phyloP scores from a whole-genome alignment of 108 stramenopile genomes.

The Cylindrotheca closterium region DNA sequence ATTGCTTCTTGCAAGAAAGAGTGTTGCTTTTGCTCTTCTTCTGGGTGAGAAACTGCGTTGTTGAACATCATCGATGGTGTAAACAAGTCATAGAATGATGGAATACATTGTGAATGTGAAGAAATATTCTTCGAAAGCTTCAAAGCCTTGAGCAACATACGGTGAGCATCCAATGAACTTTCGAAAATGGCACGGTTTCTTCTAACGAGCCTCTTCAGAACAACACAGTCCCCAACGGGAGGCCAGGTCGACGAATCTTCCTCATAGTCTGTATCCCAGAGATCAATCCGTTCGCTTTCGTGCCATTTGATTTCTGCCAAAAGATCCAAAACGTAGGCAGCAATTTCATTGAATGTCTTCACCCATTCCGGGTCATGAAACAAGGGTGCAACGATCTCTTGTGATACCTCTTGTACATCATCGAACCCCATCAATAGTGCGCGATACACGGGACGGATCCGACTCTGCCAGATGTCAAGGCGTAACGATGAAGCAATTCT shows the following conservation, averaged over 20 bases:
- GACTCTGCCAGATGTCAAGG: slow-evolving; percentile 70
- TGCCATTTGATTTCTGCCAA: slow-evolving; percentile 28
- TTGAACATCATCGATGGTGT: slow-evolving; percentile 45
- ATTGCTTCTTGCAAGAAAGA: slow-evolving; percentile 63
- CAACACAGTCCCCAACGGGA: slow-evolving; percentile 43
- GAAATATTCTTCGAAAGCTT: slow-evolving; percentile 46
- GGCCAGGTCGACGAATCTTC: slow-evolving; percentile 59
- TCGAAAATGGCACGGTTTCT: slow-evolving; percentile 23
- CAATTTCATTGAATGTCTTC: slow-evolving; percentile 36
- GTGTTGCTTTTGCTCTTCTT: slow-evolving; percentile 45
- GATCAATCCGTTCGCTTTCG: slow-evolving; percentile 14
- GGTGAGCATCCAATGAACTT: slow-evolving; percentile 59
- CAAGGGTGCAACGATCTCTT: slow-evolving; percentile 52
- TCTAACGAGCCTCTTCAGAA: slow-evolving; percentile 45
- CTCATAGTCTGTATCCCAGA: slow-evolving; percentile 12
- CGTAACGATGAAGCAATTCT: slow-evolving; percentile 37
- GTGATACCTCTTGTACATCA: slow-evolving; percentile 62
- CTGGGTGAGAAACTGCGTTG: slow-evolving; percentile 29
- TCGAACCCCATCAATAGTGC: slow-evolving; percentile 74
- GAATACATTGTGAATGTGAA: slow-evolving; percentile 49
- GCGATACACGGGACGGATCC: slow-evolving; percentile 61
- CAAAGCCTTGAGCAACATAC: slow-evolving; percentile 56
- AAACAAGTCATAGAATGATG: slow-evolving; percentile 58
- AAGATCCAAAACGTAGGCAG: slow-evolving; percentile 29
- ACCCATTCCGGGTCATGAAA: slow-evolving; percentile 55